Evolutionary conservation across 306 rosid species (phyloP).

Genomic region (Rosa multiflora): DNA sequence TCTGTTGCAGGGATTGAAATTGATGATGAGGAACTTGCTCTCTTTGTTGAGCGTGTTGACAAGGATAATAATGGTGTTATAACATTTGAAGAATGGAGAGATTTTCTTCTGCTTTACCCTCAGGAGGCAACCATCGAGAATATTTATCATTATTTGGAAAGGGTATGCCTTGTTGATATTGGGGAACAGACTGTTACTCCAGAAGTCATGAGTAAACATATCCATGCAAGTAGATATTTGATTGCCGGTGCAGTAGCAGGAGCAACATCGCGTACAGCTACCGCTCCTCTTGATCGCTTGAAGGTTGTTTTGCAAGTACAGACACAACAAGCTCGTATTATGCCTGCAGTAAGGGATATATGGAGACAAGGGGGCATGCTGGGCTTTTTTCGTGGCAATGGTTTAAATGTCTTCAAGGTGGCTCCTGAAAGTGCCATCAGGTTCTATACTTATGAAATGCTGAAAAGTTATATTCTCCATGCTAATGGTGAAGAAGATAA

Average conservation of each 20-base stretch:
- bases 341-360: slow-evolving; percentile 62
- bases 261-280: slow-evolving; percentile 77
- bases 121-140: slow-evolving; percentile 90
- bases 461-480: slow-evolving; percentile 48
- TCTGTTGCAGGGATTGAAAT: slow-evolving; percentile 75
- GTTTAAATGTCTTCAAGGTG: slow-evolving; percentile 78
- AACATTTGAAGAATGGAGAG: slow-evolving; percentile 93
- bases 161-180: slow-evolving; percentile 83
- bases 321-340: slow-evolving; percentile 53
- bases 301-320: slow-evolving; percentile 87
- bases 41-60: slow-evolving; percentile 83
- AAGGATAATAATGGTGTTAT: slow-evolving; percentile 86
- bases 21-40: slow-evolving; percentile 86
- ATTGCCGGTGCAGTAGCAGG: slow-evolving; percentile 93
- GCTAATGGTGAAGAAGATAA: slow-evolving; percentile 52
- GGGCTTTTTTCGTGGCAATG: slow-evolving; percentile 87
- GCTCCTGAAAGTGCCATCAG: slow-evolving; percentile 90
- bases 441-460: slow-evolving; percentile 69
- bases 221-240: slow-evolving; percentile 74
- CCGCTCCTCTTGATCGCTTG: slow-evolving; percentile 87
- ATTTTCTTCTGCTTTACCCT: slow-evolving; percentile 82
- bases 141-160: slow-evolving; percentile 82
- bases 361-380: slow-evolving; percentile 63
- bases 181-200: slow-evolving; percentile 83
- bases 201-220: slow-evolving; percentile 68